Percentiles rank a stretch among this genome's conserved stretches.
Conservation (phyloP, 768 basidiomycete genomes). For the Boletellus emodensis region DNA sequence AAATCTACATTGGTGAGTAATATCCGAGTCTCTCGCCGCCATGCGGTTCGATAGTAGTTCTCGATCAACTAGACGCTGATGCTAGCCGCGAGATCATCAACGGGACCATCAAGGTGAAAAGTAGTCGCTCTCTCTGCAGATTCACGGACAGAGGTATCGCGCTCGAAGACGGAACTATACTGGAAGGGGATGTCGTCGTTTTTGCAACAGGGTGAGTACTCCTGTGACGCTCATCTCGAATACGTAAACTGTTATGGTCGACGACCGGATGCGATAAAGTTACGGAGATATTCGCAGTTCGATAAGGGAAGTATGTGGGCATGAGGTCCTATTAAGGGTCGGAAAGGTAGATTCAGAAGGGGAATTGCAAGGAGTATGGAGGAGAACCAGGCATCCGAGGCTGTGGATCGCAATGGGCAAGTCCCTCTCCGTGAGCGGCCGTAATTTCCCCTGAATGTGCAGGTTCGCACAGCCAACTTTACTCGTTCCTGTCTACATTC, state of each 20-base stretch:
- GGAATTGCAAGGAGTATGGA: constrained; percentile 46
- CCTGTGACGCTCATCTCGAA: too few relatives aligned
- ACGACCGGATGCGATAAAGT: constrained; percentile 24
- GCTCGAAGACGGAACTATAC: constrained; percentile 25
- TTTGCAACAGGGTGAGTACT: constrained; percentile 33
- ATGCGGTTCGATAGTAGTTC: background rate
- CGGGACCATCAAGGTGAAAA: constrained; percentile 50
- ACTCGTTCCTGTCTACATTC: constrained; percentile 25
- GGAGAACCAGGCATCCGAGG: constrained; percentile 34
- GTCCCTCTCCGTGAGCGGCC: background rate
- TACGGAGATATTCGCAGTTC: constrained; percentile 42
- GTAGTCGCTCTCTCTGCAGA: constrained; percentile 25
- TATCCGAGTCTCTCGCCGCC: background rate
- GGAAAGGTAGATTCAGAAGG: constrained; percentile 59
- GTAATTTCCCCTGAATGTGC: background rate
- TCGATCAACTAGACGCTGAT: constrained; percentile 31
- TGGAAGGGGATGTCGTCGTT: constrained; percentile 30
- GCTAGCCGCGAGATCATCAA: constrained; percentile 43
- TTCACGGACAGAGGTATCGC: constrained; percentile 29
- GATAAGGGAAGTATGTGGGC: constrained; percentile 43
- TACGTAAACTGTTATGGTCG: background rate
- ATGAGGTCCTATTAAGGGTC: constrained; percentile 41
- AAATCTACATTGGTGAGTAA: constrained; percentile 37
- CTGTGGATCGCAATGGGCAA: constrained; percentile 28
- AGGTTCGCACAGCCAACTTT: constrained; percentile 15